Evolutionary conservation across 768 basidiomycete species (phyloP).

Genomic region (Russula dissimulans): DNA sequence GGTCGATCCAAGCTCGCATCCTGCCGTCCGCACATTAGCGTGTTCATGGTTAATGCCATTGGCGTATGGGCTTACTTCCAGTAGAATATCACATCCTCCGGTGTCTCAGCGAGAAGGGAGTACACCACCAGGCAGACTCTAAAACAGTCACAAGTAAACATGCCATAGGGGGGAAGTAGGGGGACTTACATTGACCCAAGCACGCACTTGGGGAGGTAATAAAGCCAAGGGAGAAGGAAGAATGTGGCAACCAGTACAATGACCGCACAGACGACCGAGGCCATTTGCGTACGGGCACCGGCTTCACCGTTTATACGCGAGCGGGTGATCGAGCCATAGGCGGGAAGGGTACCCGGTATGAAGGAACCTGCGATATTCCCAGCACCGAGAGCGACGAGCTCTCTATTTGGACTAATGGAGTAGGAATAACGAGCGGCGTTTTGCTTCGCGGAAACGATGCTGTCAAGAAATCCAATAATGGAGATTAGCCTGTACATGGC

Average conservation of each 20-base stretch:
- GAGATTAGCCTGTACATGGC: conserved; percentile 51
- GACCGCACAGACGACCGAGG: conserved; percentile 64
- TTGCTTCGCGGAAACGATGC: conserved; percentile 92
- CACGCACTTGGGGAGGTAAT: conserved; percentile 83
- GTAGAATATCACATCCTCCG: conserved; percentile 79
- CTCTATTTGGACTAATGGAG: conserved; percentile 87
- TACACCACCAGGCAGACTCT: conserved; percentile 84
- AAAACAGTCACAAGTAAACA: background rate
- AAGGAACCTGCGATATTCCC: conserved; percentile 73
- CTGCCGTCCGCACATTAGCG: conserved; percentile 27
- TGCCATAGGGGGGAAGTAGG: conserved; percentile 4
- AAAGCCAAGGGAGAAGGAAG: conserved; percentile 80
- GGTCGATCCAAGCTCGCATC: conserved; percentile 90
- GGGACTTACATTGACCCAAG: conserved; percentile 71
- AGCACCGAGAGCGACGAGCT: conserved; percentile 86
- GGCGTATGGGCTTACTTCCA: conserved; percentile 48
- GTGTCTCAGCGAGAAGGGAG: conserved; percentile 73
- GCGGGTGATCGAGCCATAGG: conserved; percentile 87
- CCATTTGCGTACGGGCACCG: conserved; percentile 85
- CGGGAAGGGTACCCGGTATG: conserved; percentile 83
- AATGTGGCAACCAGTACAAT: conserved; percentile 79
- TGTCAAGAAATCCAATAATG: conserved; percentile 87
- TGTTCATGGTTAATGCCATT: background rate
- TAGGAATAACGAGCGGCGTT: conserved; percentile 79
- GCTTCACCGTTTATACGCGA: conserved; percentile 87